Percentiles rank a stretch among this genome's conserved stretches.
These are phyloP conservation scores for Podaxis pistillaris DNA, from an alignment of 768 basidiomycete species.

Conservation along the genomic window DNA sequence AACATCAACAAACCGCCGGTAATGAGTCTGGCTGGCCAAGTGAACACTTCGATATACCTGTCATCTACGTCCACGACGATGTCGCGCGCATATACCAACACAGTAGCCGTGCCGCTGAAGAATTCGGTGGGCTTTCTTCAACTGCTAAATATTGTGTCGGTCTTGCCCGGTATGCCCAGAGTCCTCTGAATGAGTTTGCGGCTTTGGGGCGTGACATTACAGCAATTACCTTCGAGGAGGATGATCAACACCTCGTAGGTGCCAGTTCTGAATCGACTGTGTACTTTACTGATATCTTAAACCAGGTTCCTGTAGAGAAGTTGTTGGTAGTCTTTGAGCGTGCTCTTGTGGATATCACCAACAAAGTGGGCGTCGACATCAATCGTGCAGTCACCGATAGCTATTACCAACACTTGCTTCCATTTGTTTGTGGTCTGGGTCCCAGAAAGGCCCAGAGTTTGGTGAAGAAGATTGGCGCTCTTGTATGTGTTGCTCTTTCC, in stretches of 20 bases:
- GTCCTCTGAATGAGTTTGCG: conserved; percentile 91
- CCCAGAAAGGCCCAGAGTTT: conserved; percentile 90
- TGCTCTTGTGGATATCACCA: conserved; percentile 85
- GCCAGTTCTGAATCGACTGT: conserved; percentile 13
- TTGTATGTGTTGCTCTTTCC: conserved; percentile 46
- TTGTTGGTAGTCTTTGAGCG: conserved; percentile 79
- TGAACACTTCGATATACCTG: conserved; percentile 55
- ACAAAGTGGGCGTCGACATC: conserved; percentile 93
- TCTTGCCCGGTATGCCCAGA: conserved; percentile 89
- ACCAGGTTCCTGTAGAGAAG: conserved; percentile 86
- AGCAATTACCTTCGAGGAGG: conserved; percentile 80
- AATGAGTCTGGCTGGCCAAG: conserved; percentile 30
- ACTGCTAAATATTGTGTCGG: conserved; percentile 92
- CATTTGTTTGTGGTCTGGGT: conserved; percentile 90
- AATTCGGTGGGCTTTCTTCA: conserved; percentile 75
- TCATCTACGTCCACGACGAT: conserved; percentile 86
- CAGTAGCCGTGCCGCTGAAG: conserved; percentile 78
- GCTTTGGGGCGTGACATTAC: conserved; percentile 84
- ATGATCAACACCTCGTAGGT: conserved; percentile 79
- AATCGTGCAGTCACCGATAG: conserved; percentile 87
- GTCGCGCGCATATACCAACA: conserved; percentile 94
- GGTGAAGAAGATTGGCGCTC: conserved; percentile 73
- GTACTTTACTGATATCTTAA: conserved; percentile 1
- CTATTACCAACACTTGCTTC: conserved; percentile 87
- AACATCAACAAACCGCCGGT: conserved; percentile 20